These are phyloP conservation scores for Sisymbrium irio DNA, from an alignment of 345 rosid species.

Conservation along the genomic window DNA sequence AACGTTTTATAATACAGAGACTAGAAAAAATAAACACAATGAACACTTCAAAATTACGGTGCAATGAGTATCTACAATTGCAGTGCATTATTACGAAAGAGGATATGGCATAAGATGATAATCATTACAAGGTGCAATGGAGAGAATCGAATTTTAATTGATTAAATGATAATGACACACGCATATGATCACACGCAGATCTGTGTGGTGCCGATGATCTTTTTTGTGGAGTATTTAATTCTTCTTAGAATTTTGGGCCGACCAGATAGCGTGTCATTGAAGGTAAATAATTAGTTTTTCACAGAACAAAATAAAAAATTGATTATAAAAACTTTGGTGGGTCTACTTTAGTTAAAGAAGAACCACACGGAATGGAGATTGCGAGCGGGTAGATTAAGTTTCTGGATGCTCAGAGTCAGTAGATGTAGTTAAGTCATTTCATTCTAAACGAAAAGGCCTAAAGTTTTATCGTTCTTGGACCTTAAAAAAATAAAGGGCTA, in stretches of 20 bases:
- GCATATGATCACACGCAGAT: not conserved
- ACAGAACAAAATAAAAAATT: not conserved
- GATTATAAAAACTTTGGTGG: conserved; percentile 14
- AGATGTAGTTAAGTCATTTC: not conserved
- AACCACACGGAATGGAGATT: not conserved
- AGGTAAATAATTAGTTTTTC: conserved; percentile 27
- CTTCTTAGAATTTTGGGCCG: conserved; percentile 15
- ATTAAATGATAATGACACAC: conserved; percentile 20
- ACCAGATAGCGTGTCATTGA: conserved; percentile 30
- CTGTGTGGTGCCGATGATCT: conserved; percentile 13
- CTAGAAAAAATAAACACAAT: not conserved
- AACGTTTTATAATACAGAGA: not conserved
- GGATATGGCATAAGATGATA: conserved; percentile 22
- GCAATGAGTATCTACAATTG: conserved; percentile 22
- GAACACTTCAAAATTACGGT: conserved; percentile 27
- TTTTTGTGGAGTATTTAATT: conserved; percentile 19
- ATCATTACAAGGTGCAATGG: conserved; percentile 17
- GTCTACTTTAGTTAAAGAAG: conserved; percentile 25
- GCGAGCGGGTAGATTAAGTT: not conserved
- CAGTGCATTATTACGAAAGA: not conserved
- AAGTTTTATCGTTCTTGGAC: not conserved
- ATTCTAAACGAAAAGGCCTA: not conserved
- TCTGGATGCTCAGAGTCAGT: not conserved
- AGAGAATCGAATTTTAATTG: conserved; percentile 14
- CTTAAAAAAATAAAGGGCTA: not conserved